Conservation (phyloP, 179 eudicot species). For the Corrigiola litoralis region DNA sequence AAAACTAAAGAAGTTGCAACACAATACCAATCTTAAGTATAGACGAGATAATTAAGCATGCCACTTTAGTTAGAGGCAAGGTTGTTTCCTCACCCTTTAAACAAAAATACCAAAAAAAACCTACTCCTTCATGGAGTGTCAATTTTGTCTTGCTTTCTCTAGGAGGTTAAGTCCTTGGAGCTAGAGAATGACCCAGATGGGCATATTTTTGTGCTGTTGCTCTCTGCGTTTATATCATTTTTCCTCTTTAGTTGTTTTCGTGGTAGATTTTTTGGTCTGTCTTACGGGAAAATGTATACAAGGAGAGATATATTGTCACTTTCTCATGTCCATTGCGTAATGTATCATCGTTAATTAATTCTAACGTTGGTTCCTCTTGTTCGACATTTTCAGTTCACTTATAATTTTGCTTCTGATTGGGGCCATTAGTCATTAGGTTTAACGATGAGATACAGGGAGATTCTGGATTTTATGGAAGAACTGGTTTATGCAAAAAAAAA, state of each 20-base stretch:
- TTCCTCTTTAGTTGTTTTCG: neutral
- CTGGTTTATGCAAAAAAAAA: too few relatives aligned
- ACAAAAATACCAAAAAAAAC: neutral
- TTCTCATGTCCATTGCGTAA: neutral
- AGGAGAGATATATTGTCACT: neutral
- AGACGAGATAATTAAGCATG: neutral
- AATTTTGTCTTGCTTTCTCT: conserved; percentile 16
- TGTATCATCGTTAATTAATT: too few relatives aligned
- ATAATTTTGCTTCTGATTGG: too few relatives aligned
- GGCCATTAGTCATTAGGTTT: too few relatives aligned
- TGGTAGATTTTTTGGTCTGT: neutral
- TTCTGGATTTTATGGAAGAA: too few relatives aligned
- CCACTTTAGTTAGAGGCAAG: neutral
- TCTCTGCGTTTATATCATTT: neutral
- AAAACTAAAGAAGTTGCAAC: conserved; percentile 16
- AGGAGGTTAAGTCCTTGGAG: neutral
- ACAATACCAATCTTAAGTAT: neutral
- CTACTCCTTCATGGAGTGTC: conserved; percentile 9
- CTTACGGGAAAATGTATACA: conserved; percentile 17
- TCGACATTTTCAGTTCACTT: too few relatives aligned
- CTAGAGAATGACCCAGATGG: conserved; percentile 12
- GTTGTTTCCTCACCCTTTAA: too few relatives aligned
- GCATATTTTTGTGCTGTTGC: neutral
- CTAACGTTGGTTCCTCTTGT: too few relatives aligned
- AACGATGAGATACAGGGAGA: too few relatives aligned